Base-by-base conservation (phyloP, 345 rosid genomes). In the Hevea brasiliensis region DNA sequence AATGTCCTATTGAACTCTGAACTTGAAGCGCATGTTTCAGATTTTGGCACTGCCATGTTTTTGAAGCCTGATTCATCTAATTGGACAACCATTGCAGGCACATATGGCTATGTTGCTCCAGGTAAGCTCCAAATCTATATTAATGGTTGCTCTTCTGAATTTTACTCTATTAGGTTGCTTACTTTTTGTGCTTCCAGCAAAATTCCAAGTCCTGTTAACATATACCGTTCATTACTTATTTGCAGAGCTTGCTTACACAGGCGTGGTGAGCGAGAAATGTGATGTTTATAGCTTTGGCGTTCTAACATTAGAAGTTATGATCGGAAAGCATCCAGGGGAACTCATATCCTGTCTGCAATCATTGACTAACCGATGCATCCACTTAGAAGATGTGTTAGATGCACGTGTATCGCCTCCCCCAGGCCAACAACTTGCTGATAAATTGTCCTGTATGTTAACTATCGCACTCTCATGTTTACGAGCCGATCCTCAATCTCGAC, bases 251-350 rank as follows among this genome's bases (percentile, higher is more conserved):
- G 68, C 75, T 61, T 72, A 72, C 68, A 48, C 45, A 14, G 17
- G 10, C 21, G 61, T 1, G 7, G 68, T 50, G 68, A 61, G 26
- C 0, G 75, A 61, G 75, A 61, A 61, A 37, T 72, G 48, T 10
- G 67, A 50, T 47, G 75, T 72, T 14, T 67, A 67, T 21, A 67
- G 72, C 23, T 72, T 61, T 50, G 68, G 74, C 0, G 67, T 60
- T 2, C 1, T 71, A 58, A 20, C 57, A 13, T 59, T 71, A n/a
- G 74, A 60, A 61, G 58, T 71, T 60, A 4, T 71, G 65, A 60
- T 60, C 0, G 74, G 74, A 32, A 71, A 71, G n/a, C 74, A 71
- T 60, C 74, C 74, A n/a, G 74, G 67, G 20, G 74, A 71, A 29
- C 32, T 60, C 53, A 10, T 56, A 21, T 40, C 64, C 12, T 56